Conservation (phyloP, 1,284 basidiomycete genomes). For the Pterulicium gracile region DNA sequence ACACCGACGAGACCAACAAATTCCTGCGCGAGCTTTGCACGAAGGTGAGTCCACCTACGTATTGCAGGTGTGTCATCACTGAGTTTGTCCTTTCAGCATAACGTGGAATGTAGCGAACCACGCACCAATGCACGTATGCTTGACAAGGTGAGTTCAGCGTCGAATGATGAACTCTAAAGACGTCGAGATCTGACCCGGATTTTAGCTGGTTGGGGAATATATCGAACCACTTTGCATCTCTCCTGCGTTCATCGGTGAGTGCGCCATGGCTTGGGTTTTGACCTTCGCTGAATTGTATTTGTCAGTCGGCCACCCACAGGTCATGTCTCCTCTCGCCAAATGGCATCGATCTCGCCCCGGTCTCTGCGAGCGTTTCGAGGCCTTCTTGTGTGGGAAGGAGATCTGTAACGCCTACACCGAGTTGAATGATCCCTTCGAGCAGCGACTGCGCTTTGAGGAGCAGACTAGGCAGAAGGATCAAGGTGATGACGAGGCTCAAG, state of each 20-base stretch:
- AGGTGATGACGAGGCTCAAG: conserved; percentile 97
- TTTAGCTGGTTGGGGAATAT: conserved; percentile 88
- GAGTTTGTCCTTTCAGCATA: conserved; percentile 50
- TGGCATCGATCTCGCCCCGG: conserved; percentile 90
- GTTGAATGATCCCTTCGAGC: conserved; percentile 97
- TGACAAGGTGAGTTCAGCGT: conserved; percentile 84
- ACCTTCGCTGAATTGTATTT: conserved; percentile 4
- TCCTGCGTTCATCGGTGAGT: conserved; percentile 85
- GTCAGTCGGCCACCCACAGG: conserved; percentile 91
- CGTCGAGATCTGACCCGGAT: conserved; percentile 5
- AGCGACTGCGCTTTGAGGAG: conserved; percentile 93
- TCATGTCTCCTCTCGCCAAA: conserved; percentile 99
- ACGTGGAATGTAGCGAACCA: conserved; percentile 95
- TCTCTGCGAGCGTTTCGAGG: conserved; percentile 97
- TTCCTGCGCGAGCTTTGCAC: conserved; percentile 80
- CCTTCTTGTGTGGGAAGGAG: conserved; percentile 97
- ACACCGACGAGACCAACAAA: conserved; percentile 82
- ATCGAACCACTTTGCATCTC: conserved; percentile 97
- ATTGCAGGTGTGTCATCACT: background rate
- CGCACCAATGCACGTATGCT: conserved; percentile 92
- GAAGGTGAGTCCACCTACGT: conserved; percentile 43
- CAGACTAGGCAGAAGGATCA: conserved; percentile 91
- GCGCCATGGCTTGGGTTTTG: background rate
- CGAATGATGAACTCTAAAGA: background rate
- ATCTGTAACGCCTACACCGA: conserved; percentile 98